Evolutionary conservation across 2,329 filamentous ascomycete species (phyloP).

Genomic region (Xylariaceae sp.): DNA sequence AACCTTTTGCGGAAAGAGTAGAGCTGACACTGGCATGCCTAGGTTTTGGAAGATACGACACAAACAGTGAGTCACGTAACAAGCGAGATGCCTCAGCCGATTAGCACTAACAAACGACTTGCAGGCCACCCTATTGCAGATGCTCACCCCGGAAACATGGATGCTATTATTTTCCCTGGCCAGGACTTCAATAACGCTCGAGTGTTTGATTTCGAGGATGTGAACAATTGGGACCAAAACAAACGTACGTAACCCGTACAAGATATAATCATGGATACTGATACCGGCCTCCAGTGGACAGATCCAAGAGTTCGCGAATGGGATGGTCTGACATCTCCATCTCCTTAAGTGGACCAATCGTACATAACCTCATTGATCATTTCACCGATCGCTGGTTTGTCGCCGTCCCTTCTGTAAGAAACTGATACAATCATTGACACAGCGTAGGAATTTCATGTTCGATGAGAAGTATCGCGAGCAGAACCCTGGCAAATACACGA

Average conservation of each 20-base stretch:
- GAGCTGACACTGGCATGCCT: slow-evolving; percentile 26
- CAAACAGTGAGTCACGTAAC: slow-evolving; percentile 53
- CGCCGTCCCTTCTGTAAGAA: no score
- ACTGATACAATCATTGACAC: slow-evolving; percentile 15
- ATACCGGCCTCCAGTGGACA: slow-evolving; percentile 53
- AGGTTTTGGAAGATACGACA: slow-evolving; percentile 84
- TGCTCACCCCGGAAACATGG: slow-evolving; percentile 72
- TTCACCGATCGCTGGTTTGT: slow-evolving; percentile 75
- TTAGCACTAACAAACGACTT: slow-evolving; percentile 17
- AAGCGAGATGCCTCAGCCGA: neutral
- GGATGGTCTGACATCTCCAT: slow-evolving; percentile 87
- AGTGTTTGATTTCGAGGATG: slow-evolving; percentile 76
- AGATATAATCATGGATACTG: neutral
- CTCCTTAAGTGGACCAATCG: slow-evolving; percentile 68
- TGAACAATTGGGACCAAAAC: slow-evolving; percentile 76
- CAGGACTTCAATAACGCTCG: slow-evolving; percentile 92
- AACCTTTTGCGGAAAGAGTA: neutral
- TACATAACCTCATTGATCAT: slow-evolving; percentile 69
- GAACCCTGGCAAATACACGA: slow-evolving; percentile 48
- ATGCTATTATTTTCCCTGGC: slow-evolving; percentile 75
- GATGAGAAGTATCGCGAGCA: slow-evolving; percentile 67
- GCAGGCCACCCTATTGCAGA: slow-evolving; percentile 73
- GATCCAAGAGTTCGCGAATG: slow-evolving; percentile 77
- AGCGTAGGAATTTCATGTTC: slow-evolving; percentile 72
- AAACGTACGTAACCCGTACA: slow-evolving; percentile 48